Base-by-base conservation (phyloP, 164 flowering plant species). In the Aristolochia contorta region DNA sequence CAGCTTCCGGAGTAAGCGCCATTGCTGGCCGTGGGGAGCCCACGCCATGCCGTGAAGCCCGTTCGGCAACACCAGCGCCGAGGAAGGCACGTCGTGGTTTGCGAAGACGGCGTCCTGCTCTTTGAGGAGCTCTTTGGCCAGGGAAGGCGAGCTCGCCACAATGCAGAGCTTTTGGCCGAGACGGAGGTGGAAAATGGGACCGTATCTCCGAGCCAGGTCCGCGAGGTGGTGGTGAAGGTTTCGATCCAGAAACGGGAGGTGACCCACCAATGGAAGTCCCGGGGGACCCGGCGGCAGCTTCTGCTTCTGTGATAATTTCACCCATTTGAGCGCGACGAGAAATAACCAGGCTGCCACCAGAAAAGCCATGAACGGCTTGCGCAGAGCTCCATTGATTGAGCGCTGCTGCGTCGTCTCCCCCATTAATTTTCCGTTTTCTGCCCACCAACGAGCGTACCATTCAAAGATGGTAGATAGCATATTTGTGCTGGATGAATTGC, bases 211-310 rank as follows among this genome's bases (percentile, higher is more conserved):
- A n/a, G 74, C 65, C 12, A 74, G 37, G 15, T 47, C 9, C 25
- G 70, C 60, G 14, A 73, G 69, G 57, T 30, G 52, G 13, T 15
- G 33, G 20, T 71, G 71, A 49, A 74, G 70, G n/a, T 80, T 66
- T 2, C 79, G 75, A 20, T 76, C 69, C 1, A 79, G 72, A 47
- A 69, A 80, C 0, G 65, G 78, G 48, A 80, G 77, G 72, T 74
- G 62, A 0, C 87, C 87, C 0, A 80, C 53, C 18, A 83, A 9
- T 19, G 87, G 87, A 21, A 80, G 52, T 22, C 79, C 78, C 15
- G 50, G 54, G 0, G 88, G 85, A 27, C 88, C 82, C 0, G 85
- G 88, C 0, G 82, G 82, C 23, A 74, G n/a, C n/a, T n/a, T n/a
- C n/a, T n/a, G n/a, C n/a, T n/a, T n/a, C n/a, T 23, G n/a, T n/a